phyloP scores from a whole-genome alignment of 2,329 filamentous ascomycete genomes.

The Fusarium ramigenum region DNA sequence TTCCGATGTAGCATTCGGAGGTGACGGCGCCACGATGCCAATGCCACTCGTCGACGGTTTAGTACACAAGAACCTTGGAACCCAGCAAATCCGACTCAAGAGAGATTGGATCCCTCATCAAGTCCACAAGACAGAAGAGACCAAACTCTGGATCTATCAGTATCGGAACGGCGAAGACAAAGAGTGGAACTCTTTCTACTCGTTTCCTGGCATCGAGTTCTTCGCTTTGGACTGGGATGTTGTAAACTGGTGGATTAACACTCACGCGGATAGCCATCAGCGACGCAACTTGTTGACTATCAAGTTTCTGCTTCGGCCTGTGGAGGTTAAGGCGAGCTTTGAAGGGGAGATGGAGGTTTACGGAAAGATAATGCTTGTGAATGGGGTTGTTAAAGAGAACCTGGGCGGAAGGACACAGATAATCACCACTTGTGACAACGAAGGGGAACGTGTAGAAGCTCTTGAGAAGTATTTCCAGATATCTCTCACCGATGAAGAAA shows the following conservation, averaged over 20 bases:
- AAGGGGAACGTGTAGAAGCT: conserved; percentile 57
- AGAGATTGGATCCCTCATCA: conserved; percentile 58
- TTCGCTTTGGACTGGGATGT: conserved; percentile 60
- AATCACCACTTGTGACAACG: conserved; percentile 49
- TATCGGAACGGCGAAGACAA: conserved; percentile 58
- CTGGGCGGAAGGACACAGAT: conserved; percentile 15
- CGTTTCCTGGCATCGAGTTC: conserved; percentile 73
- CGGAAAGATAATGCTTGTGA: conserved; percentile 41
- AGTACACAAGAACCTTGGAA: conserved; percentile 59
- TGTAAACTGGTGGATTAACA: conserved; percentile 66
- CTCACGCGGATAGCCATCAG: conserved; percentile 61
- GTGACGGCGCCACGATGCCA: conserved; percentile 67
- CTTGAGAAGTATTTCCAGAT: conserved; percentile 61
- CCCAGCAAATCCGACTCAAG: conserved; percentile 64
- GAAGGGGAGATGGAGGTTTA: conserved; percentile 28
- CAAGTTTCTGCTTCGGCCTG: conserved; percentile 59
- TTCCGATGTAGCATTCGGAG: conserved; percentile 73
- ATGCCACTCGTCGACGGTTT: conserved; percentile 59
- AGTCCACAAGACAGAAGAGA: conserved; percentile 45
- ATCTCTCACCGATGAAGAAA: conserved; percentile 48
- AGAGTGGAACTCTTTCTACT: conserved; percentile 70
- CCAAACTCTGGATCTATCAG: conserved; percentile 71
- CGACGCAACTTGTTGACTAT: conserved; percentile 61
- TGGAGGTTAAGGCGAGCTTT: conserved; percentile 48
- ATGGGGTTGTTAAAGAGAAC: conserved; percentile 36